Evolutionary conservation across 306 rosid genomes (phyloP), one percentile per base, ranked within the genome.

Genomic region (Vachellia pachyceras): DNA sequence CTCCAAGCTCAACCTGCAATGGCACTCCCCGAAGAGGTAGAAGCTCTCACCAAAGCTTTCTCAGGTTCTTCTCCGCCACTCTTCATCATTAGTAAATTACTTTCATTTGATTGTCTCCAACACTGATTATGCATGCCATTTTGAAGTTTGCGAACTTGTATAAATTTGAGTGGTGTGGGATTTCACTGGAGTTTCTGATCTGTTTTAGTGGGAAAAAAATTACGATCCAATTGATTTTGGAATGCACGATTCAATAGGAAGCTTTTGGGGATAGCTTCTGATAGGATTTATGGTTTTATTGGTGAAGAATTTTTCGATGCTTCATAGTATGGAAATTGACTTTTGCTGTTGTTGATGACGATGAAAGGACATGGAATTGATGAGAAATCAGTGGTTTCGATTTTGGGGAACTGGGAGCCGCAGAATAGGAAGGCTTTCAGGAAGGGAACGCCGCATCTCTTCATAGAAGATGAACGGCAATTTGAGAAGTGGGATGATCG

Each of bases 291-390:
- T 44, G 7, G 3, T 33, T 10, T 68, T n/a, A n/a, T n/a, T n/a
- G n/a, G n/a, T n/a, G n/a, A n/a, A n/a, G n/a, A n/a, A n/a, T n/a
- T n/a, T n/a, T n/a, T n/a, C n/a, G n/a, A n/a, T n/a, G n/a, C n/a
- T 1, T 18, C 1, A 41, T 1, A 41, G 17, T 20, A 10, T 42
- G 29, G 52, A 42, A 69, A 61, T 52, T 80, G 75, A 71, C 65
- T 13, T 3, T 29, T 29, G 33, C 1, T 29, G 33, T 40, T 12
- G 65, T 58, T 23, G 65, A 12, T 23, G 74, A 12, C 12, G 74
- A 44, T 23, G 37, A 69, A 42, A 95, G 99, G 99, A 45, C 92
- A 89, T 83, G 99, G 99, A 64, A 86, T 93, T 85, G 97, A 95
- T 20, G 99, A 95, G 85, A 90, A 88, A 79, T 68, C 94, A 36